Evolutionary conservation across 2,329 filamentous ascomycete species (phyloP).

Genomic region (Shiraia sp.): DNA sequence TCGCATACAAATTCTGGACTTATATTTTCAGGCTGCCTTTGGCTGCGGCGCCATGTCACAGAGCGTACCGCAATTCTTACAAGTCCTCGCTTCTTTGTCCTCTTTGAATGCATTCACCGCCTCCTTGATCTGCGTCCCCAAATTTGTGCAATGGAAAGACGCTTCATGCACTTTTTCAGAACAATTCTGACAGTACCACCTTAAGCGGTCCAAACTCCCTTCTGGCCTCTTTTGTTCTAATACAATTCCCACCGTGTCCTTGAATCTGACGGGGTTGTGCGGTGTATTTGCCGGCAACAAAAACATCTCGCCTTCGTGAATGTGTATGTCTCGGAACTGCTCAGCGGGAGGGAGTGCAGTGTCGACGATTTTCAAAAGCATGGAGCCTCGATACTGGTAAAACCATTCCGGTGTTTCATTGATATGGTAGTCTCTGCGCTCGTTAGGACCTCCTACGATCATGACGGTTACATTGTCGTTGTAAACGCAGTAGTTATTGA

Average conservation of each 20-base stretch:
- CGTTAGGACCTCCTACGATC: slow-evolving; percentile 96
- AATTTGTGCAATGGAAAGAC: slow-evolving; percentile 82
- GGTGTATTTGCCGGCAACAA: slow-evolving; percentile 91
- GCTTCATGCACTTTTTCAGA: slow-evolving; percentile 79
- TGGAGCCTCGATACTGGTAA: slow-evolving; percentile 91
- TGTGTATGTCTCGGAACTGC: slow-evolving; percentile 80
- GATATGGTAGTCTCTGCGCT: slow-evolving; percentile 97
- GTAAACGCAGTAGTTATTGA: slow-evolving; percentile 98
- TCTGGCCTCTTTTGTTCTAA: slow-evolving; percentile 81
- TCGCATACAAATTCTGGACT: slow-evolving; percentile 14
- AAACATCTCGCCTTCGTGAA: slow-evolving; percentile 92
- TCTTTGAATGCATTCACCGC: slow-evolving; percentile 81
- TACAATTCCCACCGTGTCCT: slow-evolving; percentile 90
- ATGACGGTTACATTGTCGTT: slow-evolving; percentile 82
- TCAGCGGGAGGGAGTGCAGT: slow-evolving; percentile 30
- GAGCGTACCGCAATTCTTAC: slow-evolving; percentile 73
- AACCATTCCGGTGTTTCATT: slow-evolving; percentile 97
- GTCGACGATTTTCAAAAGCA: slow-evolving; percentile 92
- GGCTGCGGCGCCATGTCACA: slow-evolving; percentile 69
- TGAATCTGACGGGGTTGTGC: slow-evolving; percentile 93
- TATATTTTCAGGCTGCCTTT: slow-evolving; percentile 11
- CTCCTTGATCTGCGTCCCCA: slow-evolving; percentile 92
- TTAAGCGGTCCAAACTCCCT: slow-evolving; percentile 73
- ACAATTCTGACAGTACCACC: slow-evolving; percentile 86
- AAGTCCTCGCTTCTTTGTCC: slow-evolving; percentile 72